Evolutionary conservation across 2,329 filamentous ascomycete genomes (phyloP), one percentile per base, ranked within the genome.

Genomic region (Arachnomyces sp.): DNA sequence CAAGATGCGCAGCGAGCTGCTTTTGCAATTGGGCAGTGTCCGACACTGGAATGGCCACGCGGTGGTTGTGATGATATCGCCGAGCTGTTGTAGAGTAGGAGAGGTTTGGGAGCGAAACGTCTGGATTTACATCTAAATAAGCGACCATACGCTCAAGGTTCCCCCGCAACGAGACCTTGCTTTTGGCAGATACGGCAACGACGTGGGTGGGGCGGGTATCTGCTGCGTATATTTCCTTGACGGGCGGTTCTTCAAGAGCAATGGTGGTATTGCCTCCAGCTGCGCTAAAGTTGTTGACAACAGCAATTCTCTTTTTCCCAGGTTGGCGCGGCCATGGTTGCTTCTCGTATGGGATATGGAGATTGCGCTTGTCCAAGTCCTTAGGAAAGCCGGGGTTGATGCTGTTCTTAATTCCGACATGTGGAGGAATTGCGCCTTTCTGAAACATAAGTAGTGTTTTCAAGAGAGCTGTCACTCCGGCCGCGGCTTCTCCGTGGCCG

Each of bases 271-370:
- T 84, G 6, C 82, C 82, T 38, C 82, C 82, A 18, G 81, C 78
- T 1, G 82, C 83, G 46, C 74, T 74, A 52, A 84, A 86, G 58
- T 82, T 84, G 65, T 86, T 86, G 46, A 83, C 59, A 15, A 68
- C 57, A 0, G 68, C 63, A 5, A 59, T 56, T 2, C 73, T 59
- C 39, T 60, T 59, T n/a, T 53, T 51, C n/a, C 48, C 50, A 14
- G 33, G 46, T 6, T 42, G 45, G 1, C 57, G 46, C 7, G 49
- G 40, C 65, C 67, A 73, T 0, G 55, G 46, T 18, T 42, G 68
- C 55, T 56, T 49, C 47, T 77, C 64, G 45, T 73, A 68, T 0
- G 67, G 54, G 35, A 74, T 69, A 33, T 59, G 50, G 0, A 70
- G 53, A 32, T 71, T 66, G 6, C 69, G 60, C 29, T 61, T 50